Evolutionary conservation across 2,329 filamentous ascomycete genomes (phyloP), one percentile per base, ranked within the genome.

Genomic region (Colletotrichum horii): DNA sequence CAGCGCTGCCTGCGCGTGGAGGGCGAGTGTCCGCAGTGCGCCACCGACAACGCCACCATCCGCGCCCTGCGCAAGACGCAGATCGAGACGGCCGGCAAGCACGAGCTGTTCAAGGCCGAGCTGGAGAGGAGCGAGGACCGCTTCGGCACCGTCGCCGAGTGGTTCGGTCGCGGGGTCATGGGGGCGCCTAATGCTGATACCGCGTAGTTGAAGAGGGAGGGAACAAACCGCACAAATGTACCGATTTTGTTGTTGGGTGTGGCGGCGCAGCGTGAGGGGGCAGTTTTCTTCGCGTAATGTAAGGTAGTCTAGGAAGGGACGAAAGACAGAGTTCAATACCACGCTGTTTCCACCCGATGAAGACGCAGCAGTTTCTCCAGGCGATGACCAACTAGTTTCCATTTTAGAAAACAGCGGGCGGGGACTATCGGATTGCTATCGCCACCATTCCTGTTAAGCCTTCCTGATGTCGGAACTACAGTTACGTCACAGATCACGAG

Each of bases 101-200:
- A 98, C 85, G 96, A 98, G 79, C 85, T 98, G 80, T 99, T 99
- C 87, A 91, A 92, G 84, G 91, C 94, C 75, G 95, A 96, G 79
- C 84, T 99, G 78, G 92, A 92, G 80, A 86, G 93, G 78, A 95
- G 94, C 71, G 92, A 93, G 52, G 96, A 98, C 84, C 90, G 94
- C 68, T 98, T 98, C 83, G 94, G 92, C n/a, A 96, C 95, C 3
- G 91, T 98, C 71, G 95, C 95, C 76, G 95, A 98, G 82, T 99
- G 97, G 91, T 98, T 98, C 88, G 96, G 96, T 1, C 88, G 96
- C 73, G 96, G 97, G 1, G 96, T 98, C 5, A 98, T 98, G 96
- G 91, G 89, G 30, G 88, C 81, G 22, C 82, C 83, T 75, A 83
- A 80, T 76, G 76, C 82, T 60, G 84, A 87, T 4, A 66, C 71